phyloP scores from a whole-genome alignment of 108 stramenopile genomes.

The Cylindrotheca closterium region DNA sequence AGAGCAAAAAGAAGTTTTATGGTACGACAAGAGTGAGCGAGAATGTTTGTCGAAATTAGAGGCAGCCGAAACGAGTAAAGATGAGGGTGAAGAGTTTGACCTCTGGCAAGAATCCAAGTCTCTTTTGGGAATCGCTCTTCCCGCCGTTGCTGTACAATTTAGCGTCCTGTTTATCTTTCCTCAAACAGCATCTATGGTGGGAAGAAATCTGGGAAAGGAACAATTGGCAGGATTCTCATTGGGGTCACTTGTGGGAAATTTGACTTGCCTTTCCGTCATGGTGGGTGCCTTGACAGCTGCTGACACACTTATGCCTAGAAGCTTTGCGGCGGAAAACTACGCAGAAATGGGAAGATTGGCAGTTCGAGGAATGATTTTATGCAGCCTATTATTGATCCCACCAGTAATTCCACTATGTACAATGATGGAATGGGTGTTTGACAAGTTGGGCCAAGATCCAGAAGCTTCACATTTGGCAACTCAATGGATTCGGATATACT shows the following conservation, averaged over 20 bases:
- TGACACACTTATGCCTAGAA: slow-evolving; percentile 51
- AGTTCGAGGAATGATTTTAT: slow-evolving; percentile 34
- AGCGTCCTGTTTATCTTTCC: slow-evolving; percentile 40
- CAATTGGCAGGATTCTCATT: slow-evolving; percentile 52
- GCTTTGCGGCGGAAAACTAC: slow-evolving; percentile 31
- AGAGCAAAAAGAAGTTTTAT: no score
- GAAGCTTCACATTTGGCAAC: slow-evolving; percentile 26
- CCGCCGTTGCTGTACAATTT: slow-evolving; percentile 44
- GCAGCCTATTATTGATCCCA: slow-evolving; percentile 24
- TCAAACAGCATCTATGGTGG: slow-evolving; percentile 43
- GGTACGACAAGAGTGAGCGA: no score
- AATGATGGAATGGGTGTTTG: slow-evolving; percentile 29
- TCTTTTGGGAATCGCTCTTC: slow-evolving; percentile 39
- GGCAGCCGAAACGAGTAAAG: background rate
- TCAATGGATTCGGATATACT: slow-evolving; percentile 45
- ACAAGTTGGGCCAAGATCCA: slow-evolving; percentile 42
- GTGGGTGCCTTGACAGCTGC: slow-evolving; percentile 43
- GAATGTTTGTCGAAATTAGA: background rate
- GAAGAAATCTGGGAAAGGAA: slow-evolving; percentile 37
- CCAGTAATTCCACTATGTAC: slow-evolving; percentile 34
- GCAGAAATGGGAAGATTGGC: slow-evolving; percentile 43
- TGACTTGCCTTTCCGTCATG: slow-evolving; percentile 47
- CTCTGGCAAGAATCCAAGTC: slow-evolving; percentile 24
- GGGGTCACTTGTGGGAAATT: slow-evolving; percentile 47
- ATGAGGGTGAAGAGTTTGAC: slow-evolving; percentile 21